Conservation (phyloP, 495 filamentous ascomycete species). For the Durotheca rogersii region DNA sequence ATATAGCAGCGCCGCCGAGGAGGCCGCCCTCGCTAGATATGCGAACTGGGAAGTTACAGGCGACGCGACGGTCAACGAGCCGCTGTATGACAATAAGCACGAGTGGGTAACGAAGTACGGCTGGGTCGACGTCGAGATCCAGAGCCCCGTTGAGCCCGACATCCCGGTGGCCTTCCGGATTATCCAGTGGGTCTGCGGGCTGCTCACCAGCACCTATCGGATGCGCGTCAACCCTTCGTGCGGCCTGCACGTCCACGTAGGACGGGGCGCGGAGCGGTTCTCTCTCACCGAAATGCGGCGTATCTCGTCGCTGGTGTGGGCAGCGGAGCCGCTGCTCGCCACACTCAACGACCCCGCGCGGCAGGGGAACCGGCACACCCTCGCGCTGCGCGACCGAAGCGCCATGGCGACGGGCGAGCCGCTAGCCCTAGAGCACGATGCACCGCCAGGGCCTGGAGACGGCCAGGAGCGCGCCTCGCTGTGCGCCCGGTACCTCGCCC, state of each 20-base stretch:
- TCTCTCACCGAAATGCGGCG: slow-evolving; percentile 27
- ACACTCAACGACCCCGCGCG: slow-evolving; percentile 30
- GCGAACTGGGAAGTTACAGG: slow-evolving; percentile 3
- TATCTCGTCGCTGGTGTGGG: slow-evolving; percentile 35
- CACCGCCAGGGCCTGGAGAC: too few species aligned
- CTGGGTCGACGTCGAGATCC: slow-evolving; percentile 15
- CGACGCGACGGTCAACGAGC: background rate
- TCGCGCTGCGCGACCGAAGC: background rate
- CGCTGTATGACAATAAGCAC: background rate
- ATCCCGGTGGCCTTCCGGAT: slow-evolving; percentile 1
- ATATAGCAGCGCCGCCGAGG: background rate
- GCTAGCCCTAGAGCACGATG: background rate
- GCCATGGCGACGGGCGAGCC: background rate
- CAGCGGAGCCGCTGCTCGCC: slow-evolving; percentile 37
- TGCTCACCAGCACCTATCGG: slow-evolving; percentile 23
- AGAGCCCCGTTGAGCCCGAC: slow-evolving; percentile 4
- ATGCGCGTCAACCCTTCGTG: slow-evolving; percentile 31
- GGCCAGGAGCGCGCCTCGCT: too few species aligned
- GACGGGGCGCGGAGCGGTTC: slow-evolving; percentile 27
- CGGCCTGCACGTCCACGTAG: slow-evolving; percentile 46
- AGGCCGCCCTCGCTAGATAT: background rate
- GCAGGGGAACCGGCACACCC: background rate
- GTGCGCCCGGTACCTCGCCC: slow-evolving; percentile 1
- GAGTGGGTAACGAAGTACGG: background rate
- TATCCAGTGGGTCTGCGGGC: slow-evolving; percentile 5